Conservation (phyloP, 805 yeast species). For the Saccharomycopsis lassenensis region DNA sequence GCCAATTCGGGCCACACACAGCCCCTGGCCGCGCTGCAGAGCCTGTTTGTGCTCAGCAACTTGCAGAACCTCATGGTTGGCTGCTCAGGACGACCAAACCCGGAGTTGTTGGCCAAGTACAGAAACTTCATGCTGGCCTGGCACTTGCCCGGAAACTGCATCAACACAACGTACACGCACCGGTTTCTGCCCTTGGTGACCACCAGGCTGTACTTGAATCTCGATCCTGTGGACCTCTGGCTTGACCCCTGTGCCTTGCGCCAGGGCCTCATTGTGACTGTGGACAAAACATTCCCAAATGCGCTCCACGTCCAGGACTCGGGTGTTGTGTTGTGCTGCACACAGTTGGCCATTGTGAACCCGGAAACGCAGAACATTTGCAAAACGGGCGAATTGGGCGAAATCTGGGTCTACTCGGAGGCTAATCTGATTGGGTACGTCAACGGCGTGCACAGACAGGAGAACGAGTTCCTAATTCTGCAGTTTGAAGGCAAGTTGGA, state of each 20-base stretch:
- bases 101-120: constrained; percentile 44
- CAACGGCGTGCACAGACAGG: constrained; percentile 31
- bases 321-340: constrained; percentile 91
- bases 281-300: constrained; percentile 60
- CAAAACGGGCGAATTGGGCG: constrained; percentile 87
- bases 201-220: constrained; percentile 75
- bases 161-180: constrained; percentile 72
- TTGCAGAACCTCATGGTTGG: constrained; percentile 79
- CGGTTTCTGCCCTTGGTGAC: constrained; percentile 73
- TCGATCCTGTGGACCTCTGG: constrained; percentile 80
- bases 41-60: constrained; percentile 47
- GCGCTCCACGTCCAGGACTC: constrained; percentile 82
- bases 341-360: constrained; percentile 88
- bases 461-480: constrained; percentile 31
- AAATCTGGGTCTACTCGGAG: constrained; percentile 91
- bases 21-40: too few species aligned
- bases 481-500: constrained; percentile 56
- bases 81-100: constrained; percentile 63
- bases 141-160: constrained; percentile 52
- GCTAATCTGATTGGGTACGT: constrained; percentile 61
- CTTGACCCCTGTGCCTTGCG: constrained; percentile 80
- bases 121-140: constrained; percentile 54
- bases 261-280: constrained; percentile 77
- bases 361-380: constrained; percentile 82
- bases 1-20: too few species aligned